Conservation (phyloP, 2,329 filamentous ascomycete species). For the Escovopsis sp. region DNA sequence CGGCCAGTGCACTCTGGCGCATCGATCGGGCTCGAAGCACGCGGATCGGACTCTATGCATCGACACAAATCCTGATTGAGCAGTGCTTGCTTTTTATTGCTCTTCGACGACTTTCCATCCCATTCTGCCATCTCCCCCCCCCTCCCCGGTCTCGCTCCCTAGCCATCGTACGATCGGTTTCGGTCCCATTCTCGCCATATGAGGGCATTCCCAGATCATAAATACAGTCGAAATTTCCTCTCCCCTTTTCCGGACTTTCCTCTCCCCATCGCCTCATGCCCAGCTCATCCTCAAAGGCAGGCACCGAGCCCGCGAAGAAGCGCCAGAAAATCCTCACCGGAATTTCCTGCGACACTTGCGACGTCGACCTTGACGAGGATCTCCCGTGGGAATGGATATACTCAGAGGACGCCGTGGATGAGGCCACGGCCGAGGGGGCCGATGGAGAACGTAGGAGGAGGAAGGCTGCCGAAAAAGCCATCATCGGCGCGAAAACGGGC, state of each 20-base stretch:
- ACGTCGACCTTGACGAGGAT: slow-evolving; percentile 72
- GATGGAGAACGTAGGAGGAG: slow-evolving; percentile 20
- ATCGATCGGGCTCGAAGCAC: too few species aligned
- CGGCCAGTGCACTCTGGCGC: too few species aligned
- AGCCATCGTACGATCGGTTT: too few species aligned
- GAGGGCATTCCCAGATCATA: too few species aligned
- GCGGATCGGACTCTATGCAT: too few species aligned
- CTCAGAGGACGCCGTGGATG: slow-evolving; percentile 7
- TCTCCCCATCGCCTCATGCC: slow-evolving; percentile 11
- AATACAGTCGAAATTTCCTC: background rate
- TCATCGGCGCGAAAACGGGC: slow-evolving; percentile 73
- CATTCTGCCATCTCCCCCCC: too few species aligned
- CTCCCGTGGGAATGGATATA: slow-evolving; percentile 73
- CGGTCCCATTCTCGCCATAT: too few species aligned
- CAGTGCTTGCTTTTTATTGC: too few species aligned
- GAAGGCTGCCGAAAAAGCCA: slow-evolving; percentile 29
- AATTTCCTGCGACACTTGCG: slow-evolving; percentile 62
- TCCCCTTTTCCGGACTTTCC: background rate
- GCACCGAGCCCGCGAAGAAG: slow-evolving; percentile 8
- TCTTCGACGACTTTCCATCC: too few species aligned
- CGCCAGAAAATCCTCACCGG: slow-evolving; percentile 27
- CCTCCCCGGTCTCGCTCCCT: too few species aligned
- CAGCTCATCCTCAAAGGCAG: slow-evolving; percentile 9
- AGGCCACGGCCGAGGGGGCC: slow-evolving; percentile 12
- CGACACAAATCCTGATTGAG: too few species aligned